phyloP scores from a whole-genome alignment of 768 basidiomycete genomes.

The Crepidotus variabilis region DNA sequence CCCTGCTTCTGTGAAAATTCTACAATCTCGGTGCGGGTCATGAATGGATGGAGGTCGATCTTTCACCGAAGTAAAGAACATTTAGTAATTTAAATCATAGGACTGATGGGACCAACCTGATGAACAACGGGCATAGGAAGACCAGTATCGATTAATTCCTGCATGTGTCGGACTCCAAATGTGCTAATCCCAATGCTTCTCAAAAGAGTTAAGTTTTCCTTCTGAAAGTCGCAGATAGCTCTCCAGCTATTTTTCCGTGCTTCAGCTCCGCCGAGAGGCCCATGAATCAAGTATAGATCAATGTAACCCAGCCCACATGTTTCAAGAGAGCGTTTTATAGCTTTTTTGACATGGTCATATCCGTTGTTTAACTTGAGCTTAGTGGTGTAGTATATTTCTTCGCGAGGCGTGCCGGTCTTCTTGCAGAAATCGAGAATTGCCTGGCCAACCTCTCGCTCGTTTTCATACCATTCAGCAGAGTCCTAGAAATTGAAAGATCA shows the following conservation, averaged over 20 bases:
- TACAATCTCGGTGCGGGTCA: conserved; percentile 61
- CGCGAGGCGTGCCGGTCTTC: conserved; percentile 44
- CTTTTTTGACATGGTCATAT: conserved; percentile 42
- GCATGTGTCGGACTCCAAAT: conserved; percentile 56
- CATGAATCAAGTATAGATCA: conserved; percentile 71
- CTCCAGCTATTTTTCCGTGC: conserved; percentile 61
- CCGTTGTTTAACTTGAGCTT: conserved; percentile 60
- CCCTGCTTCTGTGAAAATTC: conserved; percentile 50
- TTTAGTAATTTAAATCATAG: conserved; percentile 3
- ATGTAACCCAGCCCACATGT: conserved; percentile 57
- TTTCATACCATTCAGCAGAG: conserved; percentile 55
- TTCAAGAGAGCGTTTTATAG: conserved; percentile 51
- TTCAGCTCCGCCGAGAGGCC: conserved; percentile 57
- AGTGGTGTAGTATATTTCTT: conserved; percentile 66
- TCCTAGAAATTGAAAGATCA: conserved; percentile 26
- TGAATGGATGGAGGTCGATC: conserved; percentile 67
- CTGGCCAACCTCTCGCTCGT: conserved; percentile 60
- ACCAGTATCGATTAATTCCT: conserved; percentile 43
- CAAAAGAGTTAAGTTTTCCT: conserved; percentile 44
- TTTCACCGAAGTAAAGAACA: conserved; percentile 14
- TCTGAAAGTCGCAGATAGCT: conserved; percentile 61
- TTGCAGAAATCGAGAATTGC: conserved; percentile 56
- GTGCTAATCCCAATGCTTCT: conserved; percentile 64
- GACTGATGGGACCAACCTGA: conserved; percentile 37
- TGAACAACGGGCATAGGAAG: conserved; percentile 55